Conservation (phyloP, 2,329 filamentous ascomycete genomes). For the Fusarium proliferatum region DNA sequence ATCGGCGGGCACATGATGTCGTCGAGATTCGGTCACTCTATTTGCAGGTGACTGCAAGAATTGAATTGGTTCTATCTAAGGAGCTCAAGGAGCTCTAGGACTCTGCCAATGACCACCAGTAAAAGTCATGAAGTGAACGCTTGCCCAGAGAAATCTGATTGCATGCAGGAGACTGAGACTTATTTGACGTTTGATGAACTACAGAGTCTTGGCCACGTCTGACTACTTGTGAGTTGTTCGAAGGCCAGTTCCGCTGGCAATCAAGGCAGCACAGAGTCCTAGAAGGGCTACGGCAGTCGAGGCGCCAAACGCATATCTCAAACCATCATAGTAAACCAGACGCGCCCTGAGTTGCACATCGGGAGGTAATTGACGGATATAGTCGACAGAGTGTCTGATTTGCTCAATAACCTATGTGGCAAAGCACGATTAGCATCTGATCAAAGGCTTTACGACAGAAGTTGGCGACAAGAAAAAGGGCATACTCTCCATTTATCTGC, state of each 20-base stretch:
- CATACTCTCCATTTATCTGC: conserved; percentile 69
- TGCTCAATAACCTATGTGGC: conserved; percentile 66
- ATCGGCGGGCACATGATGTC: neutral
- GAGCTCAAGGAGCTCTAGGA: neutral
- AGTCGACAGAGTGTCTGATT: conserved; percentile 70
- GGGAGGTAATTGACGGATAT: conserved; percentile 63
- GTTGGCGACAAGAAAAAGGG: conserved; percentile 32
- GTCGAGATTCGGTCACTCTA: neutral
- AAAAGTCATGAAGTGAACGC: neutral
- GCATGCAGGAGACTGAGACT: neutral
- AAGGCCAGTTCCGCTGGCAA: conserved; percentile 47
- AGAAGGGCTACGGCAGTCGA: conserved; percentile 64
- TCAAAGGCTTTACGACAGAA: neutral
- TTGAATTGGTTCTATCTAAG: neutral
- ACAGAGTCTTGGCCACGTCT: neutral
- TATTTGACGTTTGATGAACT: neutral
- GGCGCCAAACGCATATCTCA: conserved; percentile 65
- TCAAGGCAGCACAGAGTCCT: conserved; percentile 51
- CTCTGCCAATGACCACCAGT: too few species aligned
- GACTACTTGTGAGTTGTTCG: conserved; percentile 43
- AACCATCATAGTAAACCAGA: conserved; percentile 69
- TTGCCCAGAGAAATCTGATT: neutral
- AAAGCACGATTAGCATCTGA: conserved; percentile 27
- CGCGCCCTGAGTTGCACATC: conserved; percentile 67
- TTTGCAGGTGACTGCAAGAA: neutral